Evolutionary conservation across 192 early-diverging fungal genomes (phyloP).

Genomic region (Chytriomyces sp.): DNA sequence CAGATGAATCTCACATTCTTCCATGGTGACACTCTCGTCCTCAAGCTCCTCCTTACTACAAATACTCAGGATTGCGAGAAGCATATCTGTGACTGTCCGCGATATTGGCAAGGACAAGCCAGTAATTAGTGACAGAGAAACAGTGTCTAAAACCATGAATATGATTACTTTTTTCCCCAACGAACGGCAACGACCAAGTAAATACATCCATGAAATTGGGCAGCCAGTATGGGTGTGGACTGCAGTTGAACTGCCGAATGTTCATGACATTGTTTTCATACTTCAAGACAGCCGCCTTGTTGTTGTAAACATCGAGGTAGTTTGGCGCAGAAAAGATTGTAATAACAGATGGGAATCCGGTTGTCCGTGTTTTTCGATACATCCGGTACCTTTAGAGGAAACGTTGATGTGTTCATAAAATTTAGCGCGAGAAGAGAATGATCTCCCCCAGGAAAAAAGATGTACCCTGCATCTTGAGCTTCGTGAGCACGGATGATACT

Average conservation of each 20-base stretch:
- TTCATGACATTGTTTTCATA: constrained; percentile 99
- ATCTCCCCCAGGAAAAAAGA: background rate
- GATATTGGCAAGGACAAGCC: constrained; percentile 3
- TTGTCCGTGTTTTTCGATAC: constrained; percentile 93
- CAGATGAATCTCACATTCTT: constrained; percentile 1
- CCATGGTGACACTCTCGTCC: constrained; percentile 48
- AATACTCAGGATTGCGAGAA: constrained; percentile 90
- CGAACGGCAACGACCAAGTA: constrained; percentile 96
- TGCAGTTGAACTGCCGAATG: constrained; percentile 94
- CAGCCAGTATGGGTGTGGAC: constrained; percentile 97
- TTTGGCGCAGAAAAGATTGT: constrained; percentile 98
- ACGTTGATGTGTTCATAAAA: background rate
- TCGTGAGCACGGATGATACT: constrained; percentile 98
- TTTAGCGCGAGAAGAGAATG: background rate
- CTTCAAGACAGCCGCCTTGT: constrained; percentile 97
- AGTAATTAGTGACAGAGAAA: background rate
- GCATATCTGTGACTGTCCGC: constrained; percentile 88
- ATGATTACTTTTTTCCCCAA: constrained; percentile 88
- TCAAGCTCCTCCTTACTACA: constrained; percentile 95
- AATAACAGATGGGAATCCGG: constrained; percentile 94
- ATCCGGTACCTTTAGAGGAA: constrained; percentile 74
- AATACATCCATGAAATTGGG: constrained; percentile 99
- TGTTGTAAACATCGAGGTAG: constrained; percentile 97
- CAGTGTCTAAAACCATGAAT: background rate
- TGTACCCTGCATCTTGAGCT: constrained; percentile 91